A percentile compares a stretch with the other conserved stretches of the same genome.
Conservation (phyloP, 2,329 filamentous ascomycete genomes). For the Tolypocladium sp. region DNA sequence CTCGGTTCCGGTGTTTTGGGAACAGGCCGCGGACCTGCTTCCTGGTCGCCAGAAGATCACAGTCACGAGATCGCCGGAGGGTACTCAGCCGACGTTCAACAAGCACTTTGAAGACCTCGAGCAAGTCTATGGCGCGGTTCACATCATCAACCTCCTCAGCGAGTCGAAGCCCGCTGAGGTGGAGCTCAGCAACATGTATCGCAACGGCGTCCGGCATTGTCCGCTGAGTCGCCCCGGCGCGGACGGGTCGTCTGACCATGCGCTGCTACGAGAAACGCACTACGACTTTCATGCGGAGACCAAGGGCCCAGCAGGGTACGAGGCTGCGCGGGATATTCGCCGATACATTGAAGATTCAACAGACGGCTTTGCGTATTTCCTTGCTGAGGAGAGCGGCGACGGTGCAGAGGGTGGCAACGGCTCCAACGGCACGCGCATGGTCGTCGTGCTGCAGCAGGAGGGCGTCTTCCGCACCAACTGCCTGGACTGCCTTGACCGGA, state of each 20-base stretch:
- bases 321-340: slow-evolving; percentile 78
- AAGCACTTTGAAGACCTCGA: slow-evolving; percentile 89
- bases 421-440: slow-evolving; percentile 34
- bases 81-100: slow-evolving; percentile 89
- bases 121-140: slow-evolving; percentile 77
- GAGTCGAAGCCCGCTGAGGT: slow-evolving; percentile 78
- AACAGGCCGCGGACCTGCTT: slow-evolving; percentile 78
- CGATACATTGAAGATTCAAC: slow-evolving; percentile 70
- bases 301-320: slow-evolving; percentile 75
- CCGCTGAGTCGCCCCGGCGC: slow-evolving; percentile 55
- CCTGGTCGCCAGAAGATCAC: slow-evolving; percentile 93
- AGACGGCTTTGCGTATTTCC: slow-evolving; percentile 85
- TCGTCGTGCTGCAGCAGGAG: slow-evolving; percentile 79
- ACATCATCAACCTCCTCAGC: slow-evolving; percentile 91
- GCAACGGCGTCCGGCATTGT: slow-evolving; percentile 65
- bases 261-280: slow-evolving; percentile 70
- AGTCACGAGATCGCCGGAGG: slow-evolving; percentile 79
- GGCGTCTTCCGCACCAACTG: slow-evolving; percentile 96
- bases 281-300: slow-evolving; percentile 98
- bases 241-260: slow-evolving; percentile 53
- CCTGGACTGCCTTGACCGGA: slow-evolving; percentile 89
- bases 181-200: slow-evolving; percentile 73
- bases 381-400: slow-evolving; percentile 64
- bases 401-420: slow-evolving; percentile 27
- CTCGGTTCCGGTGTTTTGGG: slow-evolving; percentile 95